A percentile compares a stretch with the other conserved stretches of the same genome.
These are phyloP conservation scores for Hypoxylon sp. DNA, from an alignment of 2,329 filamentous ascomycete genomes.

Conservation along the genomic window DNA sequence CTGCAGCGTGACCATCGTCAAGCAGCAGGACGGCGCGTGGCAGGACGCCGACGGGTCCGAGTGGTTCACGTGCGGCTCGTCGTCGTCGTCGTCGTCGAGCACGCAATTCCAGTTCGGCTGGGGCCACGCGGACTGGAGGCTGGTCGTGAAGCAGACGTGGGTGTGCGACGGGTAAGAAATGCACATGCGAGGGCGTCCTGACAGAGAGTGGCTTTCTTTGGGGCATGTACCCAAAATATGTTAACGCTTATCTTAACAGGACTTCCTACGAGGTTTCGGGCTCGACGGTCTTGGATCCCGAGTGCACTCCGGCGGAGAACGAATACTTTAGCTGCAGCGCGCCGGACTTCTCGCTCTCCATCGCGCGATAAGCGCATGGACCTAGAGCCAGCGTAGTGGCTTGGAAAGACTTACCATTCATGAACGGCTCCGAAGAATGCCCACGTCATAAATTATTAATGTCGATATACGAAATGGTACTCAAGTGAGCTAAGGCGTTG, in stretches of 20 bases:
- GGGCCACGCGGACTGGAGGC: constrained; percentile 21
- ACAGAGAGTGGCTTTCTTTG: too few relatives aligned
- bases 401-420: too few relatives aligned
- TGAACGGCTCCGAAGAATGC: too few relatives aligned
- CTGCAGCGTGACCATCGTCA: constrained; percentile 15
- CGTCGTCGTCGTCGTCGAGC: too few relatives aligned
- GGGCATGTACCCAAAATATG: too few relatives aligned
- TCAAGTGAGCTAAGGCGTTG: too few relatives aligned
- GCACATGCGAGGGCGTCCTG: too few relatives aligned
- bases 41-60: constrained; percentile 17
- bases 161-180: constrained; percentile 4
- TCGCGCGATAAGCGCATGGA: background rate
- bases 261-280: constrained; percentile 17
- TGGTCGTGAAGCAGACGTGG: constrained; percentile 31
- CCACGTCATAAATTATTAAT: too few relatives aligned
- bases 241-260: constrained; percentile 4
- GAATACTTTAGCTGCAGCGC: constrained; percentile 18
- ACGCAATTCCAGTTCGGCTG: constrained; percentile 27
- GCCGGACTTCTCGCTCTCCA: constrained; percentile 10
- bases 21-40: constrained; percentile 16
- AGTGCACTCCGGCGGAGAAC: constrained; percentile 6
- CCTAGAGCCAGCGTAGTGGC: background rate
- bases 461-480: too few relatives aligned
- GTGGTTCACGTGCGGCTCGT: constrained; percentile 29
- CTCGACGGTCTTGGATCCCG: constrained; percentile 17